Base-by-base conservation (phyloP, 352 stramenopile species). In the Globisporangium recalcitrans region DNA sequence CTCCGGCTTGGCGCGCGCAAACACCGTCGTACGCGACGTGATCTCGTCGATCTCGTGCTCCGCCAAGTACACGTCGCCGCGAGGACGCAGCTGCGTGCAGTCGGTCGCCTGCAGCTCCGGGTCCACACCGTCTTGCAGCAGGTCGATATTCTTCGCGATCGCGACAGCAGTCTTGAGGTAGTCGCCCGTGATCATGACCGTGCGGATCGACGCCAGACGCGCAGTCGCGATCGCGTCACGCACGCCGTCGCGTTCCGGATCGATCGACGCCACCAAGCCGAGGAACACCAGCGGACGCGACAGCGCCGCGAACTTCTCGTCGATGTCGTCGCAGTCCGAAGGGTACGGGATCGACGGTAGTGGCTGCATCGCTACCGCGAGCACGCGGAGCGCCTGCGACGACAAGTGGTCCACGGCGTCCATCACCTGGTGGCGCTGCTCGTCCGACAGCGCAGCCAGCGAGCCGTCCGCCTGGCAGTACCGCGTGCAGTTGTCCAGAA, bases 1-100 rank as follows among this genome's bases (percentile, higher is more conserved):
- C 66, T 96, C 73, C 1, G 96, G 95, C 55, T 93, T 95, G 19
- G 96, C 95, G 34, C 95, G 87, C 34, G 98, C 97, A 64, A 98
- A 98, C 14, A 99, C 92, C 3, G 82, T 46, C 6, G 72, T 79
- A 36, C 73, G 75, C 1, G 76, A 86, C 13, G 77, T 88, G 61
- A 98, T 95, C 21, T 80, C 77, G 59, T 98, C 91, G 5, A 98
- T 72, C 52, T 97, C 87, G 34, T 77, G 73, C 10, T 77, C 77
- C 2, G 76, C 64, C 11, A 88, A 54, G 52, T 90, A 90, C 19
- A 67, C 68, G 5, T 84, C 73, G 5, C 70, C 75, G 14, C 61
- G 67, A 1, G 77, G 73, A 1, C 78, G 78, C 10, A 88, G 63
- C 46, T 78, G 65, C 31, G 80, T 92, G 73, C 96, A 86, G 38